Evolutionary conservation across 768 basidiomycete genomes (phyloP).

Genomic region (Cubamyces sp.): DNA sequence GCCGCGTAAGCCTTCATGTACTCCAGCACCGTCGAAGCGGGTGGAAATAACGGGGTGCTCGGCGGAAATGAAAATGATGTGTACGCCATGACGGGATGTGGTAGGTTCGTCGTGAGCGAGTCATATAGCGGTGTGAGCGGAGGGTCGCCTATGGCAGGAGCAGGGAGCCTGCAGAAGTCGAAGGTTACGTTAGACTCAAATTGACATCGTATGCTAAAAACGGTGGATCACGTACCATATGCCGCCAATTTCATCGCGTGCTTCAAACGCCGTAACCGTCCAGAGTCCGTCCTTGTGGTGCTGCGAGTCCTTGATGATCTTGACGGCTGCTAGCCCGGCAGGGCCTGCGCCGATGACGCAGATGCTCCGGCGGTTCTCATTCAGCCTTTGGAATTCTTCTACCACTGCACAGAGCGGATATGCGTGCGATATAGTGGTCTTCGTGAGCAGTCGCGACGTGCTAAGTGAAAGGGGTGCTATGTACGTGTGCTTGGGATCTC

Average conservation of each 20-base stretch:
- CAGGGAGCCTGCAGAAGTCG: slow-evolving; percentile 51
- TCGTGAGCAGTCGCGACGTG: neutral
- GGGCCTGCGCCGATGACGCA: slow-evolving; percentile 79
- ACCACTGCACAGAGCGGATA: neutral
- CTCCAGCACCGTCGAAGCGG: slow-evolving; percentile 58
- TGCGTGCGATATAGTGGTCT: neutral
- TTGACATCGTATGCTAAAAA: neutral
- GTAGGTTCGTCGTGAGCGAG: slow-evolving; percentile 80
- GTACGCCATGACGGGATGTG: slow-evolving; percentile 78
- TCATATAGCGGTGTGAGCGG: slow-evolving; percentile 78
- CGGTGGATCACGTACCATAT: slow-evolving; percentile 58
- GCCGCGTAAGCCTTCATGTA: slow-evolving; percentile 73
- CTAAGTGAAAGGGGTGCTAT: neutral
- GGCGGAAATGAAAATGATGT: slow-evolving; percentile 68
- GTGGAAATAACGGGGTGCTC: slow-evolving; percentile 71
- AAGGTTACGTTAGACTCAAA: neutral
- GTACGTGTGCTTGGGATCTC: slow-evolving; percentile 13
- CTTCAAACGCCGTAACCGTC: slow-evolving; percentile 66
- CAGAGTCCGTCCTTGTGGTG: slow-evolving; percentile 64
- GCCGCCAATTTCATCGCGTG: slow-evolving; percentile 69
- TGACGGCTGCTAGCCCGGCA: slow-evolving; percentile 72
- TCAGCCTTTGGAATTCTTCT: slow-evolving; percentile 8
- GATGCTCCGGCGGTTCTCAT: slow-evolving; percentile 39
- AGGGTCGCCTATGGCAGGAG: slow-evolving; percentile 50
- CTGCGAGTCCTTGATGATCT: slow-evolving; percentile 60